phyloP scores from a whole-genome alignment of 352 stramenopile species.

The Pythium pyrilobum region DNA sequence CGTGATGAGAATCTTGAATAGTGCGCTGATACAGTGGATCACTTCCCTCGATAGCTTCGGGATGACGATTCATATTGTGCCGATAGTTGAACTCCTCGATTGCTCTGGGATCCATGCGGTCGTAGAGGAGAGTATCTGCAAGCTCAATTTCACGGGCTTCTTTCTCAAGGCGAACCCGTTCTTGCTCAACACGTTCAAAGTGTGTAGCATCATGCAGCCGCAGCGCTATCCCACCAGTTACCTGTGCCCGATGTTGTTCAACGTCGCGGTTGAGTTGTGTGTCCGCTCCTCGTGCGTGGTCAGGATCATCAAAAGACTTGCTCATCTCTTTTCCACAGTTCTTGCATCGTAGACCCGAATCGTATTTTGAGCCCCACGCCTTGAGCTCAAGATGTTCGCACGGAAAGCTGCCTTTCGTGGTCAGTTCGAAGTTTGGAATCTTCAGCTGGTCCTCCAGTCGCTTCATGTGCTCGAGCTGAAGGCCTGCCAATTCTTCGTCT shows the following conservation, averaged over 20 bases:
- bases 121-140: conserved; percentile 48
- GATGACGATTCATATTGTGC: conserved; percentile 46
- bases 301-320: conserved; percentile 44
- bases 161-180: conserved; percentile 67
- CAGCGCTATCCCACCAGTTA: conserved; percentile 30
- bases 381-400: conserved; percentile 62
- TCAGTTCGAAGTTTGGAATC: conserved; percentile 54
- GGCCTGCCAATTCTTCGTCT: conserved; percentile 21
- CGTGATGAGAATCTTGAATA: conserved; percentile 45
- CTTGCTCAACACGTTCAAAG: conserved; percentile 42
- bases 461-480: conserved; percentile 30
- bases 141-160: conserved; percentile 51
- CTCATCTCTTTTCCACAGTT: conserved; percentile 66
- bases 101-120: conserved; percentile 44
- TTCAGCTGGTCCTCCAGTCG: conserved; percentile 27
- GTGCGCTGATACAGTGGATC: conserved; percentile 46
- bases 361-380: conserved; percentile 63
- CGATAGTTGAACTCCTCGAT: conserved; percentile 75
- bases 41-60: conserved; percentile 21
- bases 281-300: conserved; percentile 42
- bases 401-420: conserved; percentile 30
- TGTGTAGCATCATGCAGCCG: conserved; percentile 33
- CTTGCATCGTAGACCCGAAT: conserved; percentile 49
- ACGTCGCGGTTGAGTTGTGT: conserved; percentile 45
- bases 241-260: conserved; percentile 39